These are phyloP conservation scores for Candida sp. DNA, from an alignment of 1,139 yeast species.

Conservation along the genomic window DNA sequence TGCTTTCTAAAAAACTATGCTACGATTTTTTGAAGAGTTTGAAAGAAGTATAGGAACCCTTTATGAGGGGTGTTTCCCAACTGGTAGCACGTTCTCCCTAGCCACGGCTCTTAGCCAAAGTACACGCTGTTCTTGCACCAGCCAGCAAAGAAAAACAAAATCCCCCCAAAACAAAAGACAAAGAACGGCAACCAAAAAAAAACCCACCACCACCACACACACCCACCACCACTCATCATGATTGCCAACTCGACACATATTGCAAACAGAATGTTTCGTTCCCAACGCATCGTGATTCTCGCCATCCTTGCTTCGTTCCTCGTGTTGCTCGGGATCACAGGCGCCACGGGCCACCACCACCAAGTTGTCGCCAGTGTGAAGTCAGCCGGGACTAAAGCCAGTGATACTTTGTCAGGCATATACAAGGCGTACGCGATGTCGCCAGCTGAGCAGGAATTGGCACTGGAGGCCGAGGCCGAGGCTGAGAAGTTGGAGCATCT, in stretches of 20 bases:
- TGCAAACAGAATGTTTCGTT: conserved; percentile 32
- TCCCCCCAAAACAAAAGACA: background rate
- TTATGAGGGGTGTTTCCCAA: too few species aligned
- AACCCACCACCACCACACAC: background rate
- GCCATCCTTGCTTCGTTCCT: conserved; percentile 25
- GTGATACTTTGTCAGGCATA: conserved; percentile 17
- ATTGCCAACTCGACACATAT: conserved; percentile 34
- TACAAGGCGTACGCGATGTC: conserved; percentile 10
- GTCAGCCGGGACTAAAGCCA: conserved; percentile 16
- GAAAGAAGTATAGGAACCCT: too few species aligned
- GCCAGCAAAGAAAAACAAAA: too few species aligned
- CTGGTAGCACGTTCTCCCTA: too few species aligned
- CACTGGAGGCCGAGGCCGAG: conserved; percentile 15
- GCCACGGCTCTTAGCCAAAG: too few species aligned
- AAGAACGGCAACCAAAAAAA: too few species aligned
- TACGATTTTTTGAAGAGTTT: too few species aligned
- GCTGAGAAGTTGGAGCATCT: conserved; percentile 11
- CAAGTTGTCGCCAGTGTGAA: conserved; percentile 17
- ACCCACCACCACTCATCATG: conserved; percentile 14
- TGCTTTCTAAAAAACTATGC: too few species aligned
- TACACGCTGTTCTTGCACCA: too few species aligned
- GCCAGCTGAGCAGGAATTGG: conserved; percentile 13
- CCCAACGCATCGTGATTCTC: conserved; percentile 28
- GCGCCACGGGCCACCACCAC: conserved; percentile 25
- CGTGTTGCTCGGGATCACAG: conserved; percentile 25